Evolutionary conservation across 1,284 basidiomycete species (phyloP).

Genomic region (Calocybe gambosa): DNA sequence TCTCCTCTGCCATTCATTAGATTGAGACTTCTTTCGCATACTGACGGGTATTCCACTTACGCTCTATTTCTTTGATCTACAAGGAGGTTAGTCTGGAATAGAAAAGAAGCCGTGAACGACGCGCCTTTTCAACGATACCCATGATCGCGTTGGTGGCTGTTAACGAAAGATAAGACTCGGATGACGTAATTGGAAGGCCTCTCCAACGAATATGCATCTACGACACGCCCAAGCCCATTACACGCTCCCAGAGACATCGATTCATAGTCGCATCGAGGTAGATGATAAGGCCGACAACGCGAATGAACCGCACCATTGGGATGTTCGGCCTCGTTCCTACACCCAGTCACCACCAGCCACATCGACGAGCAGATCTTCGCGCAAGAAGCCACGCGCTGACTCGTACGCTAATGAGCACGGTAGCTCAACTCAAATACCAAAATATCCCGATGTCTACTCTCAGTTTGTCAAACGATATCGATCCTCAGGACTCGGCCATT

Average conservation of each 20-base stretch:
- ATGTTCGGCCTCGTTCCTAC: slow-evolving; percentile 27
- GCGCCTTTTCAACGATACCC: slow-evolving; percentile 87
- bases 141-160: slow-evolving; percentile 37
- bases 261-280: slow-evolving; percentile 38
- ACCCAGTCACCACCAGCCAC: slow-evolving; percentile 23
- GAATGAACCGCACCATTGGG: slow-evolving; percentile 20
- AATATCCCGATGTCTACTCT: slow-evolving; percentile 65
- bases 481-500: slow-evolving; percentile 43
- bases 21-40: not conserved
- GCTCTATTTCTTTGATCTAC: slow-evolving; percentile 91
- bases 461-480: slow-evolving; percentile 74
- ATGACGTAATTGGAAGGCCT: slow-evolving; percentile 7
- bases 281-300: slow-evolving; percentile 29
- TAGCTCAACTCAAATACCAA: slow-evolving; percentile 26
- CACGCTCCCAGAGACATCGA: slow-evolving; percentile 54
- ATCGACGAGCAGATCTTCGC: slow-evolving; percentile 28
- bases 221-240: slow-evolving; percentile 62
- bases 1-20: slow-evolving; percentile 64
- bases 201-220: slow-evolving; percentile 10
- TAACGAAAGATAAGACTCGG: slow-evolving; percentile 6
- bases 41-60: slow-evolving; percentile 36
- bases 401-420: slow-evolving; percentile 21
- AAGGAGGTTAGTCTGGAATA: slow-evolving; percentile 1
- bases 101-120: slow-evolving; percentile 4
- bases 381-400: slow-evolving; percentile 25